Percentiles rank a stretch among this genome's conserved stretches.
These are phyloP conservation scores for Oenanthe sinensis DNA, from an alignment of 129 eudicot genomes.

Conservation along the genomic window DNA sequence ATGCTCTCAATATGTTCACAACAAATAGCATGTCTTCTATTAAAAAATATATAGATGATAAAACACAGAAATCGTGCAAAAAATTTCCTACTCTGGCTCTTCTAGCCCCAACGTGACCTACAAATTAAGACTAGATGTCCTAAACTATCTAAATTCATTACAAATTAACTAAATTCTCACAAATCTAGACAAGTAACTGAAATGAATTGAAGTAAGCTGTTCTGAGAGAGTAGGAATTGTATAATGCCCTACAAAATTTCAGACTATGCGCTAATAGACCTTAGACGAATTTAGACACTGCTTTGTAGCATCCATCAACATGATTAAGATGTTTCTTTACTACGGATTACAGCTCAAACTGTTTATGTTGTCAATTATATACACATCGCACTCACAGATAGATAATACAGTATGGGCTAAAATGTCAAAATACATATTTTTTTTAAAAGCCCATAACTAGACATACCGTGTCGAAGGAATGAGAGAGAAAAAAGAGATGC, in stretches of 20 bases:
- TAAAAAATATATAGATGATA: background rate
- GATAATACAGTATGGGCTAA: background rate
- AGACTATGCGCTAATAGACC: background rate
- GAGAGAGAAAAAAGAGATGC: conserved; percentile 5
- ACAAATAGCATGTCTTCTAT: background rate
- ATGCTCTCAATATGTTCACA: background rate
- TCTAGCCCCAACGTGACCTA: background rate
- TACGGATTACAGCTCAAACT: background rate
- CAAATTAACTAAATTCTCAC: background rate
- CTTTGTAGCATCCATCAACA: background rate
- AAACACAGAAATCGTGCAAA: background rate
- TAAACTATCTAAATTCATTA: background rate
- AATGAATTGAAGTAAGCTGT: background rate
- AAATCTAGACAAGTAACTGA: background rate
- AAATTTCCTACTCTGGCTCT: background rate
- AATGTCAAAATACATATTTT: background rate
- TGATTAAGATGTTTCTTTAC: background rate
- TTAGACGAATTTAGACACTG: background rate
- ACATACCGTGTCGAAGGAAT: background rate
- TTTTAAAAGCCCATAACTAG: background rate
- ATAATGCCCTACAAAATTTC: background rate
- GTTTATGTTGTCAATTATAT: background rate
- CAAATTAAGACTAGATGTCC: background rate
- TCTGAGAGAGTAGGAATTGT: background rate
- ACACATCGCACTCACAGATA: background rate